These are phyloP conservation scores for Elsinoe australis DNA, from an alignment of 2,329 filamentous ascomycete species.

Conservation along the genomic window DNA sequence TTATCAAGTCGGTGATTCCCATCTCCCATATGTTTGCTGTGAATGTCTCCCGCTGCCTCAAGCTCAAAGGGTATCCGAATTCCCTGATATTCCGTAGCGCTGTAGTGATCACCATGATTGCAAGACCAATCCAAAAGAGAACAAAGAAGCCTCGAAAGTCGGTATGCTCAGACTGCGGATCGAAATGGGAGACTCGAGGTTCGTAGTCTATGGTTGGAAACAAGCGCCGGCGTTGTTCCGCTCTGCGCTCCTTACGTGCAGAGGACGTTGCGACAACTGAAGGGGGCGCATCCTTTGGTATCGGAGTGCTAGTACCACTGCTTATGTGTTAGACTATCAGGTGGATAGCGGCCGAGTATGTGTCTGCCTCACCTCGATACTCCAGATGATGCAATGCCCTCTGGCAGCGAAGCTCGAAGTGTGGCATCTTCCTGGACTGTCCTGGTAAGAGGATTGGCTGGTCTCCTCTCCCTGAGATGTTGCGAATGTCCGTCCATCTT, in stretches of 20 bases:
- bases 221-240: slow-evolving; percentile 66
- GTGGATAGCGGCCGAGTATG: too few relatives aligned
- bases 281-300: slow-evolving; percentile 84
- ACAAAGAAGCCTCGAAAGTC: slow-evolving; percentile 98
- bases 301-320: slow-evolving; percentile 62
- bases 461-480: slow-evolving; percentile 3
- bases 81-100: slow-evolving; percentile 90
- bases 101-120: slow-evolving; percentile 95
- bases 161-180: slow-evolving; percentile 80
- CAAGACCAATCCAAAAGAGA: slow-evolving; percentile 93
- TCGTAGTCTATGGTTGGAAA: slow-evolving; percentile 92
- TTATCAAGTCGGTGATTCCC: slow-evolving; percentile 71
- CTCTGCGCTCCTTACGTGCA: slow-evolving; percentile 70
- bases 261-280: slow-evolving; percentile 80
- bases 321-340: neutral
- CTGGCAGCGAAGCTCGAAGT: slow-evolving; percentile 5
- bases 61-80: slow-evolving; percentile 75
- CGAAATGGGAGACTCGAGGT: slow-evolving; percentile 88
- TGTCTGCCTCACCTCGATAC: slow-evolving; percentile 21
- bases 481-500: slow-evolving; percentile 1
- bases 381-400: slow-evolving; percentile 14
- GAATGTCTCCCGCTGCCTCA: slow-evolving; percentile 82
- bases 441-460: slow-evolving; percentile 8
- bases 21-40: slow-evolving; percentile 84
- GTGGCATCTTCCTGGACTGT: slow-evolving; percentile 10